Percentiles rank a stretch among this genome's conserved stretches.
Evolutionary conservation across 2,329 filamentous ascomycete species (phyloP).

Genomic region (Alternaria brassicicola): DNA sequence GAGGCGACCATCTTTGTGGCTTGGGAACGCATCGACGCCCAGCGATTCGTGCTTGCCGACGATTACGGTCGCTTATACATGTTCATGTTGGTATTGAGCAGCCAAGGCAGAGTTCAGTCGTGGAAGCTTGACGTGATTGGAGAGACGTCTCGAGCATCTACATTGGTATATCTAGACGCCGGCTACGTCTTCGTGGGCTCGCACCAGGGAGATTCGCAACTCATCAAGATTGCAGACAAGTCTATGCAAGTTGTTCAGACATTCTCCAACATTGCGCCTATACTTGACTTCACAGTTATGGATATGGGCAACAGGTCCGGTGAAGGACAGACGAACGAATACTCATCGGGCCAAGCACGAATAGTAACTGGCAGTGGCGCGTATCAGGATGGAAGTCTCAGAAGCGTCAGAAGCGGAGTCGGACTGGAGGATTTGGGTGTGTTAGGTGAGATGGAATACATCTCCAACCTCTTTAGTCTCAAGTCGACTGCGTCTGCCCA

Average conservation of each 20-base stretch:
- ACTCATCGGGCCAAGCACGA: constrained; percentile 91
- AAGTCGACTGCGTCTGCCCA: constrained; percentile 57
- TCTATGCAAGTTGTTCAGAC: constrained; percentile 74
- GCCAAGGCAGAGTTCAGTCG: constrained; percentile 69
- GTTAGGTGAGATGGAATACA: constrained; percentile 76
- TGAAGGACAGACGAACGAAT: constrained; percentile 81
- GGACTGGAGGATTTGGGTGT: constrained; percentile 87
- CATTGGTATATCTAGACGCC: constrained; percentile 76
- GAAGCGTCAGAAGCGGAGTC: constrained; percentile 92
- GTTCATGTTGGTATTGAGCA: constrained; percentile 74
- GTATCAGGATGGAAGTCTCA: constrained; percentile 83
- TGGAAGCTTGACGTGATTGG: constrained; percentile 74
- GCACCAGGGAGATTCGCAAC: constrained; percentile 89
- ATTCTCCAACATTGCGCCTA: constrained; percentile 83
- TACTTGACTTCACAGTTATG: constrained; percentile 94
- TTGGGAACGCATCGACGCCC: constrained; percentile 84
- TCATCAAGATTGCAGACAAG: constrained; percentile 69
- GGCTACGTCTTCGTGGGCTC: constrained; percentile 85
- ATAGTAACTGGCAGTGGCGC: constrained; percentile 93
- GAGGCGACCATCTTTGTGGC: constrained; percentile 87
- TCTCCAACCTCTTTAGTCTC: constrained; percentile 75
- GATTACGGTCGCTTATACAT: constrained; percentile 87
- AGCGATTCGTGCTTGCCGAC: constrained; percentile 86
- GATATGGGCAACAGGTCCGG: constrained; percentile 88
- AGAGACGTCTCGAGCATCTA: constrained; percentile 75